These are phyloP conservation scores for Trichoderma koningii DNA, from an alignment of 2,329 filamentous ascomycete genomes.

Conservation along the genomic window DNA sequence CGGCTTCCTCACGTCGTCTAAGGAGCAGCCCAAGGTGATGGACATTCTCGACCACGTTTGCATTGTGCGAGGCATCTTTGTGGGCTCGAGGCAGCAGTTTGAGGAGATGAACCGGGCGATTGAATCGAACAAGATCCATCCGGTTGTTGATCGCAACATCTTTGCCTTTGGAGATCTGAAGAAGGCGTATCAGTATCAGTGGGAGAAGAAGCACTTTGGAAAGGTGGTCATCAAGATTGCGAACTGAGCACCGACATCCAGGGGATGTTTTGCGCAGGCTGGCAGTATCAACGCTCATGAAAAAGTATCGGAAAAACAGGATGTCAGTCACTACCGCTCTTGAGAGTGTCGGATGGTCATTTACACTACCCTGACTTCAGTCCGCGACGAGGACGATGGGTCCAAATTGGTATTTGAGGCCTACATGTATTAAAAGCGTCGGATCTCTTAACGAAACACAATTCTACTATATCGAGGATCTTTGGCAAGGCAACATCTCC, in stretches of 20 bases:
- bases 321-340: too few species aligned
- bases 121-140: constrained; percentile 47
- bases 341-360: too few species aligned
- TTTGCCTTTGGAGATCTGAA: constrained; percentile 44
- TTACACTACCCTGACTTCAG: too few species aligned
- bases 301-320: too few species aligned
- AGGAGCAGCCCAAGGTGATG: constrained; percentile 10
- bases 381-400: too few species aligned
- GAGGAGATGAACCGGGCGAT: constrained; percentile 49
- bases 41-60: constrained; percentile 13
- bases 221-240: constrained; percentile 1
- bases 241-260: too few species aligned
- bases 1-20: constrained; percentile 31
- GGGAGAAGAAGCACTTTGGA: constrained; percentile 19
- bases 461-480: too few species aligned
- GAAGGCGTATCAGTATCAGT: constrained; percentile 35
- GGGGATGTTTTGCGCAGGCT: too few species aligned
- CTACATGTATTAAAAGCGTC: too few species aligned
- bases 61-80: constrained; percentile 44
- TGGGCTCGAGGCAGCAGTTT: constrained; percentile 45
- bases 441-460: too few species aligned
- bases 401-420: too few species aligned
- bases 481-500: neutral
- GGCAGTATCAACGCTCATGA: too few species aligned
- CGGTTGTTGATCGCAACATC: constrained; percentile 45